phyloP scores from a whole-genome alignment of 2,329 filamentous ascomycete species.

The Arthrobotrys musiformis region DNA sequence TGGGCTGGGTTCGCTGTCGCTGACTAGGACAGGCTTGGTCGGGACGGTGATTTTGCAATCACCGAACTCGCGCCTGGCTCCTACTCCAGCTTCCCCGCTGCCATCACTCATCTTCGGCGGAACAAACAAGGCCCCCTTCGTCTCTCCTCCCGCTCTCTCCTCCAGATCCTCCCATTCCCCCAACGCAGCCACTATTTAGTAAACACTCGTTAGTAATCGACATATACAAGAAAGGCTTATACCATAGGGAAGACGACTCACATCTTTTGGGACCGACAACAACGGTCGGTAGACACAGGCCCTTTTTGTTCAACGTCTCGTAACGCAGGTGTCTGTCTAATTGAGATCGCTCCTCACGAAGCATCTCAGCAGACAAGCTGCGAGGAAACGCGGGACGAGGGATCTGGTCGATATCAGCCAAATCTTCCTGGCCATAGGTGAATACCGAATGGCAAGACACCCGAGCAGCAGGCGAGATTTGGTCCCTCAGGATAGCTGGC shows the following conservation, averaged over 20 bases:
- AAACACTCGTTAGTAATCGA: not conserved
- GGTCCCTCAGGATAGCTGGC: not conserved
- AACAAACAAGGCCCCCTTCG: not conserved
- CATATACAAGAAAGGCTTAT: not conserved
- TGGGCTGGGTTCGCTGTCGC: not conserved
- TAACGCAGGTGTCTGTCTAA: not conserved
- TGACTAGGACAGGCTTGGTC: not conserved
- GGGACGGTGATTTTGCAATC: not conserved
- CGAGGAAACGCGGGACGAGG: not conserved
- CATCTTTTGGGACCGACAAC: conserved; percentile 6
- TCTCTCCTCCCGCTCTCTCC: not conserved
- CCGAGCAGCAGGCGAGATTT: not conserved
- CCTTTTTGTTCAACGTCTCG: not conserved
- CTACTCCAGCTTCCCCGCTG: not conserved
- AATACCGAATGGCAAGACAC: not conserved
- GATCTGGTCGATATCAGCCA: not conserved
- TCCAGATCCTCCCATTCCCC: not conserved
- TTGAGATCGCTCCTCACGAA: not conserved
- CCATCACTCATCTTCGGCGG: not conserved
- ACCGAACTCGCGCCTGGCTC: not conserved
- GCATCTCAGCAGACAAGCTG: not conserved
- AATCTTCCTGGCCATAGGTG: conserved; percentile 14
- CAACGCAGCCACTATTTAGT: not conserved
- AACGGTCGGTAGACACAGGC: not conserved
- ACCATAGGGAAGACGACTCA: not conserved